A percentile compares a stretch with the other conserved stretches of the same genome.
Evolutionary conservation across 2,329 filamentous ascomycete genomes (phyloP).

Genomic region (Teratosphaeriaceae sp.): DNA sequence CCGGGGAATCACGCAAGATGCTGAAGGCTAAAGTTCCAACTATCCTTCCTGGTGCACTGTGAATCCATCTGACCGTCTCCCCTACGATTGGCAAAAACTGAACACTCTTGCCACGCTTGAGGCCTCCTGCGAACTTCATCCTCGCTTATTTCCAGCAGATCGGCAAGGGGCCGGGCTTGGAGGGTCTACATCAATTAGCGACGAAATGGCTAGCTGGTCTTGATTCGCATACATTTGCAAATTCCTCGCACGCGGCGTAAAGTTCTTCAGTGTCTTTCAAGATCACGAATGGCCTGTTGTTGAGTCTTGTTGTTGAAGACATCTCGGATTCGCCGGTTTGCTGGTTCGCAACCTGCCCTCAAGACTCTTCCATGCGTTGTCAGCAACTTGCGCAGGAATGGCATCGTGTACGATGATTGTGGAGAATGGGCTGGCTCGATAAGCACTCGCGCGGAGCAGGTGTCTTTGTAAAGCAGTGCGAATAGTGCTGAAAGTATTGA

Average conservation of each 20-base stretch:
- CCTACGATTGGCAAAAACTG: no score
- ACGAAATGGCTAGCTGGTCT: neutral
- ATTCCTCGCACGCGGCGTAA: neutral
- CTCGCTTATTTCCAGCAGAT: no score
- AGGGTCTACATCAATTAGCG: conserved; percentile 25
- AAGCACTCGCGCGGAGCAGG: neutral
- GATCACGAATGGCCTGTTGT: neutral
- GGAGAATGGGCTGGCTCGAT: neutral
- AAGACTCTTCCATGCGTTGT: neutral
- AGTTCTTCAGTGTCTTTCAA: neutral
- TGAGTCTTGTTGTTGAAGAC: neutral
- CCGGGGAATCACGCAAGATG: no score
- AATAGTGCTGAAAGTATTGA: neutral
- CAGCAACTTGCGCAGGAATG: neutral
- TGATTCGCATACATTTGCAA: neutral
- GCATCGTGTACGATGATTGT: neutral
- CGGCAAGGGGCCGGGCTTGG: no score
- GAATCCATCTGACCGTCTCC: no score
- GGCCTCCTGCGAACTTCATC: no score
- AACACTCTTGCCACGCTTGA: no score
- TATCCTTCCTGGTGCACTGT: no score
- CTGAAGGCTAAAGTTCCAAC: no score
- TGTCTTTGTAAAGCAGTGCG: neutral
- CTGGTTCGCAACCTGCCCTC: neutral
- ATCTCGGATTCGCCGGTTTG: neutral